Evolutionary conservation across 106 monocot genomes (phyloP).

Genomic region (Dendrobium chrysotoxum): DNA sequence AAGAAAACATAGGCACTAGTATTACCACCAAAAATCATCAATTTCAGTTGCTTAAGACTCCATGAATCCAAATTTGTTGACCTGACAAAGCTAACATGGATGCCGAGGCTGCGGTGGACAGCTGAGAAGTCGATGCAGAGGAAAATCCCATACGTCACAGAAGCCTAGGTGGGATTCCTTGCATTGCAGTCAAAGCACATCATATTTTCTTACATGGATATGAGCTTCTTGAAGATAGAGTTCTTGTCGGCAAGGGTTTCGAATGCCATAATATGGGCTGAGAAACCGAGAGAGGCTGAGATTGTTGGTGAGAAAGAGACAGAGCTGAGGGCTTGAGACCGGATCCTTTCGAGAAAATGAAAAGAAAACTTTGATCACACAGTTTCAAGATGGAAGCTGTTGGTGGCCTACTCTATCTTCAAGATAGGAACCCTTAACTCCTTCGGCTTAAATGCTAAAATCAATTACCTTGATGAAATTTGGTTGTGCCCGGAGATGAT

Average conservation of each 20-base stretch:
- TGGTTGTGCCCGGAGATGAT: no score
- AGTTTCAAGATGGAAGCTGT: no score
- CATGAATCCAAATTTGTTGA: constrained; percentile 81
- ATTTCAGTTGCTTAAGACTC: constrained; percentile 61
- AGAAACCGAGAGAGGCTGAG: neutral
- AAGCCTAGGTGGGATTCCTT: constrained; percentile 81
- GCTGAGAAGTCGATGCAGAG: constrained; percentile 85
- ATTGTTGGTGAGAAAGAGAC: neutral
- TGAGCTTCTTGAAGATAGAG: constrained; percentile 61
- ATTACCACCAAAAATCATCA: constrained; percentile 76
- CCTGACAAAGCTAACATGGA: constrained; percentile 60
- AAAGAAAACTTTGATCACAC: no score
- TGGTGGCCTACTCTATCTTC: no score
- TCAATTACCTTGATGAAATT: no score
- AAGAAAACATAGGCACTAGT: constrained; percentile 78
- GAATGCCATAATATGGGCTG: constrained; percentile 26
- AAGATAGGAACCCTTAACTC: no score
- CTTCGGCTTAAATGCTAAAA: no score
- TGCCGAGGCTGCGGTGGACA: constrained; percentile 67
- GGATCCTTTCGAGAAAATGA: neutral
- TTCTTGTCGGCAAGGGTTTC: constrained; percentile 66
- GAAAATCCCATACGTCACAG: constrained; percentile 82
- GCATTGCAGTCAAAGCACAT: constrained; percentile 91
- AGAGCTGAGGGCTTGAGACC: neutral
- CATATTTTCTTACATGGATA: constrained; percentile 68